Evolutionary conservation across 345 rosid species (phyloP).

Genomic region (Lenwebbia sp.): DNA sequence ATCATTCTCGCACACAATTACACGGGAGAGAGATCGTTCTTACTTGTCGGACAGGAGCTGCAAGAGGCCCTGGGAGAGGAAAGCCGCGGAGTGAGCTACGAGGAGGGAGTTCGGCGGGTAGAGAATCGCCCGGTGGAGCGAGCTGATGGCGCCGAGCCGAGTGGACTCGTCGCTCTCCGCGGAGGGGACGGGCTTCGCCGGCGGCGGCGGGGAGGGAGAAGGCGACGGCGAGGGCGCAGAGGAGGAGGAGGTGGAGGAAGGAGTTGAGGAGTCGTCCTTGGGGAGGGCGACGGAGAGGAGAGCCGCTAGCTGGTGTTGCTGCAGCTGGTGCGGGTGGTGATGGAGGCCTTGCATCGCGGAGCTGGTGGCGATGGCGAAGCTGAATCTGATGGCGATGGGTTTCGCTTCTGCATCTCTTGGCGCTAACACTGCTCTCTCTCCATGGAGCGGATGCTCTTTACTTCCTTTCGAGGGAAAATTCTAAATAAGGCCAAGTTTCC

Average conservation of each 20-base stretch:
- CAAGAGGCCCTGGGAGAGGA: slow-evolving; percentile 71
- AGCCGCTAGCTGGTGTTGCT: slow-evolving; percentile 67
- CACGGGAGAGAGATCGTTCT: not conserved
- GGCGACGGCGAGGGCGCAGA: not conserved
- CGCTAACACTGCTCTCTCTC: not conserved
- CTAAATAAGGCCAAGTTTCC: too few relatives aligned
- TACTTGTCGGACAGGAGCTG: slow-evolving; percentile 80
- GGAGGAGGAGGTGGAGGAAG: slow-evolving; percentile 8
- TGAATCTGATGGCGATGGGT: not conserved
- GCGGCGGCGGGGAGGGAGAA: not conserved
- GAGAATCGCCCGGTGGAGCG: slow-evolving; percentile 76
- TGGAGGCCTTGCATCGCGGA: slow-evolving; percentile 49
- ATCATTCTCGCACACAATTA: not conserved
- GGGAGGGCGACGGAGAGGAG: slow-evolving; percentile 73
- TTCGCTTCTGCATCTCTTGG: not conserved
- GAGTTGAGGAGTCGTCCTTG: slow-evolving; percentile 29
- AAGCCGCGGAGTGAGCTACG: slow-evolving; percentile 76
- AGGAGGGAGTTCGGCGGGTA: slow-evolving; percentile 81
- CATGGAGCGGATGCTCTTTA: not conserved
- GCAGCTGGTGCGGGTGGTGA: slow-evolving; percentile 47
- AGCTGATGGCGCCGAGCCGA: slow-evolving; percentile 59
- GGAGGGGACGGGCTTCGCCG: slow-evolving; percentile 1
- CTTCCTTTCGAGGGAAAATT: too few relatives aligned
- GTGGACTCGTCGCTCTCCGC: slow-evolving; percentile 48
- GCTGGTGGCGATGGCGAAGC: not conserved